Conservation (phyloP, 805 yeast species). For the Candida peoriensis region DNA sequence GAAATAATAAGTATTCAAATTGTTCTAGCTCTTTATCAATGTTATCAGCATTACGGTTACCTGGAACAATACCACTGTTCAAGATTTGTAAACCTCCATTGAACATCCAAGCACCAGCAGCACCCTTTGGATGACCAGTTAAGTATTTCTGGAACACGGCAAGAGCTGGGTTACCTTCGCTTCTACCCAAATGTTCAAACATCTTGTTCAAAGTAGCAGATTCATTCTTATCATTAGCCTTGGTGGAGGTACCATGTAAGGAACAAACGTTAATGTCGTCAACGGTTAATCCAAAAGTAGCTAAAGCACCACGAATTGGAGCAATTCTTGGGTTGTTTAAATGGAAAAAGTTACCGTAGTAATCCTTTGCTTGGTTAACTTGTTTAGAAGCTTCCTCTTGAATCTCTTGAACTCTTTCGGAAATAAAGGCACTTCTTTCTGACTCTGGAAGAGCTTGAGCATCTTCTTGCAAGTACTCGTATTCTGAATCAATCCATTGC, state of each 20-base stretch:
- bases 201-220: conserved; percentile 83
- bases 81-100: conserved; percentile 95
- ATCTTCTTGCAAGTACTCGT: conserved; percentile 65
- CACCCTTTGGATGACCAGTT: conserved; percentile 99
- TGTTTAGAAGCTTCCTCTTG: conserved; percentile 81
- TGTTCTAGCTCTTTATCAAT: conserved; percentile 79
- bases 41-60: conserved; percentile 98
- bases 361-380: conserved; percentile 80
- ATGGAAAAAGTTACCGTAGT: conserved; percentile 96
- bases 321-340: conserved; percentile 89
- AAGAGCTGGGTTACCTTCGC: conserved; percentile 94
- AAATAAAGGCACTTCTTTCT: conserved; percentile 54
- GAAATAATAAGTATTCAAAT: conserved; percentile 86
- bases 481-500: conserved; percentile 81
- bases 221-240: conserved; percentile 98
- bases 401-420: conserved; percentile 85
- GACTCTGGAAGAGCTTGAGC: conserved; percentile 46
- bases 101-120: conserved; percentile 99
- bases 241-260: conserved; percentile 98
- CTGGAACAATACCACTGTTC: conserved; percentile 92
- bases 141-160: conserved; percentile 99
- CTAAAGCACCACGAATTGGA: conserved; percentile 95
- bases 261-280: conserved; percentile 97
- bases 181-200: conserved; percentile 94
- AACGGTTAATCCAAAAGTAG: conserved; percentile 85